These are phyloP conservation scores for Arabidopsis thaliana DNA, from an alignment of 345 rosid species.

Conservation along the genomic window TAIR10.1 NC_003070.9:30213501-30214000, in stretches of 20 bases:
- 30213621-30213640: slow-evolving; percentile 23
- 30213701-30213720: slow-evolving; percentile 40
- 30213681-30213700: slow-evolving; percentile 47
- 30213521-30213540: slow-evolving; percentile 43
- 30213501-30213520: background rate
- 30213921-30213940: background rate
- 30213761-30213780: background rate
- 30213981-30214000: slow-evolving; percentile 4
- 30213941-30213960: background rate
- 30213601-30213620: background rate
- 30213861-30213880: slow-evolving; percentile 17
- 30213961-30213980: slow-evolving; percentile 6
- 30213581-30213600: slow-evolving; percentile 2
- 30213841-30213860: slow-evolving; percentile 18
- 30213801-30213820: background rate
- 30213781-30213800: background rate
- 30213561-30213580: slow-evolving; percentile 12
- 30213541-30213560: slow-evolving; percentile 6
- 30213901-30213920: background rate
- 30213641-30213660: slow-evolving; percentile 43
- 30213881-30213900: background rate
- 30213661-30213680: slow-evolving; percentile 35
- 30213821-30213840: slow-evolving; percentile 29
- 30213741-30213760: slow-evolving; percentile 26
- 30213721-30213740: slow-evolving; percentile 39